phyloP scores from a whole-genome alignment of 2,329 filamentous ascomycete genomes.

The Hypoxylon sp. region DNA sequence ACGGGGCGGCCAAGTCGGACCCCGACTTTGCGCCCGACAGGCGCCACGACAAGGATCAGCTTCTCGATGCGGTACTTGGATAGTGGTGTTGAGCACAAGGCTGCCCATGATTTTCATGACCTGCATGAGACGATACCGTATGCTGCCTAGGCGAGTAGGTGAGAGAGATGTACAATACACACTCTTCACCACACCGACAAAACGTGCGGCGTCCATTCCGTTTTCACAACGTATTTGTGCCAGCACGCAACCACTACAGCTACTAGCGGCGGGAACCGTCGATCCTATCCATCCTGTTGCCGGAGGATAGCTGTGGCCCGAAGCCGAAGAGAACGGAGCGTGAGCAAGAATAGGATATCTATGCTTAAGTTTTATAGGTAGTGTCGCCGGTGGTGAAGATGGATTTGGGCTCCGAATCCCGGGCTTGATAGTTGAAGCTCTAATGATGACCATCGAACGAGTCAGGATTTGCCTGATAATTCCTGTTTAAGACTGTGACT shows the following conservation, averaged over 20 bases:
- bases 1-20: conserved; percentile 12
- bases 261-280: not conserved
- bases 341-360: not conserved
- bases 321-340: not conserved
- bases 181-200: not conserved
- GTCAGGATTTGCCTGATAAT: conserved; percentile 9
- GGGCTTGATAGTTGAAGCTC: conserved; percentile 5
- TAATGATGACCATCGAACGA: not conserved
- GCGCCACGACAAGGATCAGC: not conserved
- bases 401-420: conserved; percentile 16
- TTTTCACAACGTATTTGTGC: not conserved
- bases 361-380: not conserved
- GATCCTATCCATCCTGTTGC: not conserved
- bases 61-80: conserved; percentile 3
- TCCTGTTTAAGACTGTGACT: conserved; percentile 15
- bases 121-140: not conserved
- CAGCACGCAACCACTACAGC: not conserved
- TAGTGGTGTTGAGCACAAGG: conserved; percentile 18
- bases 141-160: too few species aligned
- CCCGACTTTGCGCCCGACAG: too few species aligned
- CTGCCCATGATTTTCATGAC: conserved; percentile 11
- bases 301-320: not conserved
- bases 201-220: conserved; percentile 2
- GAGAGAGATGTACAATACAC: too few species aligned
- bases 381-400: too few species aligned